phyloP scores from a whole-genome alignment of 2,329 filamentous ascomycete species.

The Xylariaceae sp. region DNA sequence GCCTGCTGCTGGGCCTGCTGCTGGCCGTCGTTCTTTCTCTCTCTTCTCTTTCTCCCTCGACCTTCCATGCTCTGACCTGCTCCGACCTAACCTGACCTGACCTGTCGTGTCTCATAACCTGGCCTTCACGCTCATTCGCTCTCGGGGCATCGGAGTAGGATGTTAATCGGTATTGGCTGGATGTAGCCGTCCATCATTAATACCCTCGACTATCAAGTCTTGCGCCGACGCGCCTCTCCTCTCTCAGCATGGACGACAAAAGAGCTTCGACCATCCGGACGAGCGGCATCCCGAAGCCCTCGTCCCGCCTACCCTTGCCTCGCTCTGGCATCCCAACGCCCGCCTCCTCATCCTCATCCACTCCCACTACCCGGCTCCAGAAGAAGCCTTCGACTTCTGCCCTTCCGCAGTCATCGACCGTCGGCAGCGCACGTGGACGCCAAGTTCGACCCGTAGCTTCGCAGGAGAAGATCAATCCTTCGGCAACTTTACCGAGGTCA shows the following conservation, averaged over 20 bases:
- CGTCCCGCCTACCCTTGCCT: constrained; percentile 32
- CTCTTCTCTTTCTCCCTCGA: neutral
- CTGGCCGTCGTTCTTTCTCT: neutral
- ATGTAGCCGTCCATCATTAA: neutral
- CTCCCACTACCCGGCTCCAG: constrained; percentile 2
- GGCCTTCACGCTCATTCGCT: neutral
- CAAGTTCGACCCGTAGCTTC: constrained; percentile 27
- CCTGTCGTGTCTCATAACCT: neutral
- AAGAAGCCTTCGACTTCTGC: constrained; percentile 10
- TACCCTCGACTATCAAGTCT: neutral
- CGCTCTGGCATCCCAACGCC: constrained; percentile 25
- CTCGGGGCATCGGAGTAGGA: neutral
- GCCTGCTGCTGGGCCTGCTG: too few relatives aligned
- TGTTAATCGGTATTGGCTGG: neutral
- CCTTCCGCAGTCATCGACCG: constrained; percentile 17
- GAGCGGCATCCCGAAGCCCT: constrained; percentile 30
- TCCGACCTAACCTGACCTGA: too few relatives aligned
- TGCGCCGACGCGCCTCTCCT: neutral
- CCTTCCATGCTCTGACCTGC: too few relatives aligned
- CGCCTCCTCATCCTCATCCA: constrained; percentile 4
- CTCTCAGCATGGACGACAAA: constrained; percentile 28
- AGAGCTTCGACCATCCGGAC: constrained; percentile 17
- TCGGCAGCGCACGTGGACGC: constrained; percentile 19
- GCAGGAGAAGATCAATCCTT: constrained; percentile 26
- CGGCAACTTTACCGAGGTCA: constrained; percentile 24